These are phyloP conservation scores for Agaricus subrufescens DNA, from an alignment of 768 basidiomycete species.

Conservation along the genomic window DNA sequence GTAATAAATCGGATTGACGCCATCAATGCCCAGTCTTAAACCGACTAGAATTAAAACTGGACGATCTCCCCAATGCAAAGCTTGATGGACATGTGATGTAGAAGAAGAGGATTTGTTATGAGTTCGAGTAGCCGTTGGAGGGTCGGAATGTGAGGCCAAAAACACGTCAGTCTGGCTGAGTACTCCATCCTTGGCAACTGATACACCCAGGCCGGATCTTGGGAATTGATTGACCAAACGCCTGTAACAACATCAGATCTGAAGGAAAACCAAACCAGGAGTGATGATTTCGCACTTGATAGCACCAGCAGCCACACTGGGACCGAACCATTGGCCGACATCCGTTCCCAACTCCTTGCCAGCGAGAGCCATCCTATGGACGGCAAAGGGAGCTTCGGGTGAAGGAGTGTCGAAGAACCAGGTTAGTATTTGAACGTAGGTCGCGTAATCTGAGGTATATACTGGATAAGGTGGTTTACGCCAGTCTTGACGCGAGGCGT, in stretches of 20 bases:
- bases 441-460: slow-evolving; percentile 64
- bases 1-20: slow-evolving; percentile 94
- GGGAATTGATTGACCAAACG: slow-evolving; percentile 76
- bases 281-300: slow-evolving; percentile 58
- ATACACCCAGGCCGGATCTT: slow-evolving; percentile 74
- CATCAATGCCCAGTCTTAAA: slow-evolving; percentile 83
- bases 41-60: slow-evolving; percentile 87
- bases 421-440: slow-evolving; percentile 85
- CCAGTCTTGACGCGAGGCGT: slow-evolving; percentile 62
- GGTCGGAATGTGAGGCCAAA: slow-evolving; percentile 55
- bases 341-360: slow-evolving; percentile 95
- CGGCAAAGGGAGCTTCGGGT: slow-evolving; percentile 83
- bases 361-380: slow-evolving; percentile 93
- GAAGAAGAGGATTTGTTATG: not conserved
- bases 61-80: slow-evolving; percentile 64
- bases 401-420: slow-evolving; percentile 95
- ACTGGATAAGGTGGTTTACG: slow-evolving; percentile 63
- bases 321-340: slow-evolving; percentile 97
- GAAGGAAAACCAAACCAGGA: not conserved
- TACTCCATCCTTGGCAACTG: slow-evolving; percentile 77
- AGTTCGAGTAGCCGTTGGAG: slow-evolving; percentile 9
- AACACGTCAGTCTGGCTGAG: slow-evolving; percentile 86
- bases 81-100: not conserved
- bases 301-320: slow-evolving; percentile 94
- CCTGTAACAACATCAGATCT: slow-evolving; percentile 30